These are phyloP conservation scores for Echeveria elegans DNA, from an alignment of 164 flowering plant genomes.

Conservation along the genomic window DNA sequence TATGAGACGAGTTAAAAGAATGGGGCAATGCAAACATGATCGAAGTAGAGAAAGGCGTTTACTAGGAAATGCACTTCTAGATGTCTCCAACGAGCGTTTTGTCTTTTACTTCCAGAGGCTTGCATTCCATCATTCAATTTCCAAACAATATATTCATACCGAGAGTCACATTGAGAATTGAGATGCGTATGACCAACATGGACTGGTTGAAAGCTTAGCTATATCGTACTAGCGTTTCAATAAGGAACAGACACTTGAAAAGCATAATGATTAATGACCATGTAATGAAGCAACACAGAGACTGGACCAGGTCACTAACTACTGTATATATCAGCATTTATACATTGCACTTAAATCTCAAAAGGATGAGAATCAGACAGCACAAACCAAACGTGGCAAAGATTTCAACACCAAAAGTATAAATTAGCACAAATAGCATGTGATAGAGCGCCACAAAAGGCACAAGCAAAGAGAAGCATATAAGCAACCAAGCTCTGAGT, in stretches of 20 bases:
- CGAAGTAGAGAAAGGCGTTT: constrained; percentile 31
- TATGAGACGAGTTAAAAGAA: constrained; percentile 18
- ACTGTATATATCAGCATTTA: not conserved
- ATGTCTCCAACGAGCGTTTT: constrained; percentile 31
- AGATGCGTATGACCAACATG: constrained; percentile 17
- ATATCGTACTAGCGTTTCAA: not conserved
- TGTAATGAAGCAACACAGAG: not conserved
- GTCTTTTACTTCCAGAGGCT: constrained; percentile 33
- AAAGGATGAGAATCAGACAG: not conserved
- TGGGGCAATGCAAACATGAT: constrained; percentile 30
- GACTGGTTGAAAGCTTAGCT: constrained; percentile 13
- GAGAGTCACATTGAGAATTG: constrained; percentile 18
- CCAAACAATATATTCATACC: constrained; percentile 22
- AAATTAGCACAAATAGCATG: not conserved
- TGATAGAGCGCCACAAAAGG: not conserved
- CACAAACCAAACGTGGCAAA: not conserved
- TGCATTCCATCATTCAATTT: constrained; percentile 37
- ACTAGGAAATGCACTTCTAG: constrained; percentile 29
- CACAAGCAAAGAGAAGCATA: not conserved
- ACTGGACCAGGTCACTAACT: not conserved
- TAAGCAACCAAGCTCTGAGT: not conserved
- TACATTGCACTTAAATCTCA: not conserved
- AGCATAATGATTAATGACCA: not conserved
- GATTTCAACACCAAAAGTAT: not conserved
- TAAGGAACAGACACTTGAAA: not conserved